A percentile compares a stretch with the other conserved stretches of the same genome.
These are phyloP conservation scores for Fusarium chuoi DNA, from an alignment of 2,329 filamentous ascomycete genomes.

Conservation along the genomic window DNA sequence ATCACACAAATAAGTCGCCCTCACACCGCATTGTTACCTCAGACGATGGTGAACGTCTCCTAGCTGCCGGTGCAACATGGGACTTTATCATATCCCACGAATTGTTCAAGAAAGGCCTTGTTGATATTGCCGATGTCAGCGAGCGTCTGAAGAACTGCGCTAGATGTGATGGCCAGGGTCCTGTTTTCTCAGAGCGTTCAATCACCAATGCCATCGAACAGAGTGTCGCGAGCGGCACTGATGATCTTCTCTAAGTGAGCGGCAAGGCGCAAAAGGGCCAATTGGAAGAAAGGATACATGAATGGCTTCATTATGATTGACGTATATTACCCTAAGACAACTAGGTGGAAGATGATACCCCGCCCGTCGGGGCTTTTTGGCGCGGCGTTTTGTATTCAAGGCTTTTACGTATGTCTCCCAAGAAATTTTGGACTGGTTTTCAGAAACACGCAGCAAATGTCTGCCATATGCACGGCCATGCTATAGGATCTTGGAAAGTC, in stretches of 20 bases:
- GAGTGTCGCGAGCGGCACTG: conserved; percentile 79
- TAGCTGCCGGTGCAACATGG: conserved; percentile 86
- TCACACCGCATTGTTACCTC: conserved; percentile 76
- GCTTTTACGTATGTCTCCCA: conserved; percentile 18
- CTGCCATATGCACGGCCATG: background rate
- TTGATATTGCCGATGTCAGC: conserved; percentile 85
- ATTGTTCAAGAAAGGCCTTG: conserved; percentile 77
- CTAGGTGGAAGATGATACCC: conserved; percentile 40
- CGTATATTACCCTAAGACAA: conserved; percentile 38
- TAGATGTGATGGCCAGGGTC: conserved; percentile 86
- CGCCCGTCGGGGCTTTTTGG: conserved; percentile 43
- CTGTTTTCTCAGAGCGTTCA: conserved; percentile 83
- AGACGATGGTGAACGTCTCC: conserved; percentile 73
- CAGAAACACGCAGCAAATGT: background rate
- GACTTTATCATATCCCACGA: conserved; percentile 87
- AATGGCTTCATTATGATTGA: conserved; percentile 39
- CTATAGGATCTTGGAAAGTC: conserved; percentile 1
- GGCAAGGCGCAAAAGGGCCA: conserved; percentile 6
- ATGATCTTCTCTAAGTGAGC: conserved; percentile 69
- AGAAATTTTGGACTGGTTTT: background rate
- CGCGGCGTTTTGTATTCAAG: conserved; percentile 41
- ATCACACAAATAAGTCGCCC: conserved; percentile 70
- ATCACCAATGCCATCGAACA: conserved; percentile 80
- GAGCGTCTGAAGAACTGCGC: conserved; percentile 79
- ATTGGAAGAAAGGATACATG: conserved; percentile 9